Conservation (phyloP, 352 stramenopile species). For the Phytophthora aleatoria region DNA sequence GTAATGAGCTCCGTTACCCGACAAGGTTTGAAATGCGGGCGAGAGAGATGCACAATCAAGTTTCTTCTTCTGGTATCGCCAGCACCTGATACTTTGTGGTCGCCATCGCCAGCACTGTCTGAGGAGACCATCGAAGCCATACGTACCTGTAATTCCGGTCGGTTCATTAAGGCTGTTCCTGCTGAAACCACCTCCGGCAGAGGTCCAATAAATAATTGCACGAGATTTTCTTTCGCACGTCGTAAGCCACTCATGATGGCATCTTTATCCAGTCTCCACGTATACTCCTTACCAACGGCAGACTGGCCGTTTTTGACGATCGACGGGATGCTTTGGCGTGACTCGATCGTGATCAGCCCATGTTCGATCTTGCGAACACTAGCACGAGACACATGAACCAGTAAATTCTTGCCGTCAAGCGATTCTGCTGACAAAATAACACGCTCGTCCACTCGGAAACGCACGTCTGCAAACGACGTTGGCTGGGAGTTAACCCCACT, state of each 20-base stretch:
- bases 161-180: slow-evolving; percentile 39
- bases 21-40: slow-evolving; percentile 64
- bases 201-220: slow-evolving; percentile 67
- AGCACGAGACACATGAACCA: slow-evolving; percentile 69
- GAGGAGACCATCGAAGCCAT: slow-evolving; percentile 22
- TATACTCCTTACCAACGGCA: slow-evolving; percentile 61
- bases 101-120: slow-evolving; percentile 17
- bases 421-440: slow-evolving; percentile 80
- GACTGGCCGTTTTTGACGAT: slow-evolving; percentile 65
- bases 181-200: slow-evolving; percentile 46
- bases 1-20: slow-evolving; percentile 48
- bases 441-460: slow-evolving; percentile 72
- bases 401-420: slow-evolving; percentile 59
- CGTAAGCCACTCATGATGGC: slow-evolving; percentile 65
- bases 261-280: slow-evolving; percentile 83
- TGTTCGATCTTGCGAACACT: slow-evolving; percentile 55
- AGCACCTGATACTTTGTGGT: slow-evolving; percentile 26
- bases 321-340: slow-evolving; percentile 61
- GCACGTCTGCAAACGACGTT: slow-evolving; percentile 54
- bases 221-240: slow-evolving; percentile 80
- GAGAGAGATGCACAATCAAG: slow-evolving; percentile 65
- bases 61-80: slow-evolving; percentile 61
- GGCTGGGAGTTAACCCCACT: slow-evolving; percentile 14
- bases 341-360: slow-evolving; percentile 52
- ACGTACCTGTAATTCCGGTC: slow-evolving; percentile 41